phyloP scores from a whole-genome alignment of 2,329 filamentous ascomycete genomes.

The Dendryphion nanum region DNA sequence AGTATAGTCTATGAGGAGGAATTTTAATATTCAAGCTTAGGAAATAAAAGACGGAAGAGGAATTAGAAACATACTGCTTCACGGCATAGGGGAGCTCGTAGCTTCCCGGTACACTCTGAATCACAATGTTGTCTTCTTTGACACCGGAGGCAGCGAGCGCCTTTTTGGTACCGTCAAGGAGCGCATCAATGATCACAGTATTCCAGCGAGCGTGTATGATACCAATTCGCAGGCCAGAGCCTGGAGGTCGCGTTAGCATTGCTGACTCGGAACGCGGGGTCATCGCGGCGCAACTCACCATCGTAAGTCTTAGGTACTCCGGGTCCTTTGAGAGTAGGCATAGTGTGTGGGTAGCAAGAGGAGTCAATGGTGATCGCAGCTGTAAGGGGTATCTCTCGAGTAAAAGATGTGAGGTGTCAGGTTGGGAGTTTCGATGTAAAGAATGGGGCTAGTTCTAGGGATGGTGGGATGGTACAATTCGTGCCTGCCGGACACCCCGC shows the following conservation, averaged over 20 bases:
- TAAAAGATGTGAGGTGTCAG: too few species aligned
- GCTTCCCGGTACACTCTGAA: conserved; percentile 86
- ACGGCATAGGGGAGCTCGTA: conserved; percentile 94
- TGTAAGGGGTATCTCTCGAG: too few species aligned
- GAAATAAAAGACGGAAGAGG: neutral
- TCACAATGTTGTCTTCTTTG: conserved; percentile 79
- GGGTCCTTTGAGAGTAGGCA: conserved; percentile 61
- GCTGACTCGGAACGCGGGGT: conserved; percentile 6
- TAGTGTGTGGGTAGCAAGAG: too few species aligned
- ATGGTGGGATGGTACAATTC: too few species aligned
- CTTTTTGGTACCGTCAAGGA: conserved; percentile 77
- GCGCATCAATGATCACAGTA: conserved; percentile 77
- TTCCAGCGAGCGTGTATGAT: conserved; percentile 99
- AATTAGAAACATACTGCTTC: conserved; percentile 63
- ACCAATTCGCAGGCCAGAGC: conserved; percentile 73
- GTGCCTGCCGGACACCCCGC: too few species aligned
- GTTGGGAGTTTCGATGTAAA: too few species aligned
- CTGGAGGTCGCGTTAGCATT: conserved; percentile 25
- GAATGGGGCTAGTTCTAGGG: too few species aligned
- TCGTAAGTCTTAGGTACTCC: conserved; percentile 58
- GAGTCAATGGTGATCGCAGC: too few species aligned
- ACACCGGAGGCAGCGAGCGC: conserved; percentile 78
- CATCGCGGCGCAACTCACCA: conserved; percentile 47
- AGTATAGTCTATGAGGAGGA: conserved; percentile 63
- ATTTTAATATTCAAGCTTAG: neutral